phyloP scores from a whole-genome alignment of 164 flowering plant species.

The Brasenia schreberi region DNA sequence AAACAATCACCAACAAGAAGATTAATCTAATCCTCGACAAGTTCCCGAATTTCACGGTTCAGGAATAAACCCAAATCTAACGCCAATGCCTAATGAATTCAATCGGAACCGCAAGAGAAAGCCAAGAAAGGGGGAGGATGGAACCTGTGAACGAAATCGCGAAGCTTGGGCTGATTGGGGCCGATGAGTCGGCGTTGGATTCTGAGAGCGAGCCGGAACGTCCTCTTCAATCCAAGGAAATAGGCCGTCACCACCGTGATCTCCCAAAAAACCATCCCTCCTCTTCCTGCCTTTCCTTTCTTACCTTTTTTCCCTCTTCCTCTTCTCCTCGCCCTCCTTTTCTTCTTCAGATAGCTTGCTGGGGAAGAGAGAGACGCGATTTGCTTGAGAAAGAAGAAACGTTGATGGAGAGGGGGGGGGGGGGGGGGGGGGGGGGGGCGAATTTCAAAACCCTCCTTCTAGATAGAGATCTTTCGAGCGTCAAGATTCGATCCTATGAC shows the following conservation, averaged over 20 bases:
- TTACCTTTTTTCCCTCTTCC: constrained; percentile 1
- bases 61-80: no score
- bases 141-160: constrained; percentile 48
- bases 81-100: no score
- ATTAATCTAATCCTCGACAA: no score
- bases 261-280: constrained; percentile 88
- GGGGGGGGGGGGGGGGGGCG: no score
- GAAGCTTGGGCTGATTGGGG: constrained; percentile 48
- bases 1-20: no score
- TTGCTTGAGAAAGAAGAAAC: background rate
- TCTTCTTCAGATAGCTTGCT: background rate
- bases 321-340: background rate
- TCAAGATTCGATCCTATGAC: no score
- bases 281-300: background rate
- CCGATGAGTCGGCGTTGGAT: constrained; percentile 57
- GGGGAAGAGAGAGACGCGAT: background rate
- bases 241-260: constrained; percentile 81
- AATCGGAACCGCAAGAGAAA: no score
- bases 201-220: constrained; percentile 58
- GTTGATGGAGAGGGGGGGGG: background rate
- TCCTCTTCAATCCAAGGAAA: constrained; percentile 69
- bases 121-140: background rate
- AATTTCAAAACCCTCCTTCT: no score
- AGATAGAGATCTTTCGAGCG: no score
- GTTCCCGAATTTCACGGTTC: no score